Evolutionary conservation across 176 grass and related monocot species (phyloP).

Genomic region (Elaeis guineensis): DNA sequence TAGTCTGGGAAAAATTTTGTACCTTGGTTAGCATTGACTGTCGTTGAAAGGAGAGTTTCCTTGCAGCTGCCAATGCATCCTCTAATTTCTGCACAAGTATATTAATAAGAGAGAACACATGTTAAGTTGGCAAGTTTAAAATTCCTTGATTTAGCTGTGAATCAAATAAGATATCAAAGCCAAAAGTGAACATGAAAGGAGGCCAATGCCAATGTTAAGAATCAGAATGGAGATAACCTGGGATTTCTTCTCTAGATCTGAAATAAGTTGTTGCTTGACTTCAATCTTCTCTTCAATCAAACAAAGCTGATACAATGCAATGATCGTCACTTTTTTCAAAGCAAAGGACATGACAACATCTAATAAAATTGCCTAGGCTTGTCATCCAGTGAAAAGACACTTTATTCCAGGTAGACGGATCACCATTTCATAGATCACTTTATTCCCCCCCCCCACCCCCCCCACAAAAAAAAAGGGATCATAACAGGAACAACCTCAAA

Average conservation of each 20-base stretch:
- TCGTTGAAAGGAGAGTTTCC: constrained; percentile 59
- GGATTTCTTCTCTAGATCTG: constrained; percentile 56
- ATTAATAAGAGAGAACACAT: background rate
- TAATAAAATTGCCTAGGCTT: too few relatives aligned
- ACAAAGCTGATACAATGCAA: constrained; percentile 39
- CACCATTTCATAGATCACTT: too few relatives aligned
- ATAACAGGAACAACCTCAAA: too few relatives aligned
- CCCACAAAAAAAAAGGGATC: too few relatives aligned
- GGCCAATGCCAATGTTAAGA: background rate
- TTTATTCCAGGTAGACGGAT: background rate
- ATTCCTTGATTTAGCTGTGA: too few relatives aligned
- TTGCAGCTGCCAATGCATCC: constrained; percentile 45
- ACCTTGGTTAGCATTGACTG: constrained; percentile 49
- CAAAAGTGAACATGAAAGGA: background rate
- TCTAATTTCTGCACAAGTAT: constrained; percentile 59
- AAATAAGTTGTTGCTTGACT: constrained; percentile 43
- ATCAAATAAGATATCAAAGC: too few relatives aligned
- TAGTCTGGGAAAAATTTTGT: background rate
- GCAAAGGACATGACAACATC: too few relatives aligned
- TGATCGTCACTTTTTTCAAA: background rate
- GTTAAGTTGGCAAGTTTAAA: too few relatives aligned
- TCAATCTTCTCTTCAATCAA: constrained; percentile 54
- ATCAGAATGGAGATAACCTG: constrained; percentile 36
- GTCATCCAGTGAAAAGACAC: background rate
- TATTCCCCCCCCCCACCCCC: too few relatives aligned